A percentile compares a stretch with the other conserved stretches of the same genome.
These are phyloP conservation scores for Candida pseudofarinosa DNA, from an alignment of 805 yeast species.

Conservation along the genomic window DNA sequence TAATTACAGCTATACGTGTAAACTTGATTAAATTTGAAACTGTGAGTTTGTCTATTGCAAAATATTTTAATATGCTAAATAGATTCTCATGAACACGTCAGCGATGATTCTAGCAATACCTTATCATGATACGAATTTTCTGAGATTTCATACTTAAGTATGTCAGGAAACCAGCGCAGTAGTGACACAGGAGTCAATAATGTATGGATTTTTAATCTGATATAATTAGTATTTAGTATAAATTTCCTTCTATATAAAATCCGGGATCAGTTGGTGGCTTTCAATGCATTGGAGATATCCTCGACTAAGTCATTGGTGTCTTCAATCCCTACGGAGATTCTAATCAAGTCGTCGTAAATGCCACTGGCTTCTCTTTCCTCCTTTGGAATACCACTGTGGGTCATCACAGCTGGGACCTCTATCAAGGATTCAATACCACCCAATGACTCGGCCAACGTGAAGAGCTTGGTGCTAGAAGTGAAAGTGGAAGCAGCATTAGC, in stretches of 20 bases:
- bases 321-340: slow-evolving; percentile 86
- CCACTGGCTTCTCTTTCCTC: slow-evolving; percentile 76
- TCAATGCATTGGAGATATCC: slow-evolving; percentile 70
- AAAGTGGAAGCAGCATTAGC: slow-evolving; percentile 70
- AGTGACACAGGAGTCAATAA: too few species aligned
- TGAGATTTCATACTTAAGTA: too few species aligned
- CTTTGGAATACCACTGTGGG: slow-evolving; percentile 85
- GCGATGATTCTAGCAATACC: neutral
- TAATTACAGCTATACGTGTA: too few species aligned
- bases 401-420: slow-evolving; percentile 89
- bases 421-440: slow-evolving; percentile 86
- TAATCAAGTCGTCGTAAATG: slow-evolving; percentile 74
- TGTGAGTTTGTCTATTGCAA: neutral
- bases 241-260: neutral
- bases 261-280: slow-evolving; percentile 11
- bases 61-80: too few species aligned
- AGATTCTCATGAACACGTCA: neutral
- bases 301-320: slow-evolving; percentile 70
- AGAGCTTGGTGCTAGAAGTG: slow-evolving; percentile 68
- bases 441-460: slow-evolving; percentile 84
- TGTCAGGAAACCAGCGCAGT: too few species aligned
- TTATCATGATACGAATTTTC: too few species aligned
- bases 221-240: too few species aligned
- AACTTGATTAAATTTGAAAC: neutral
- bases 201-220: too few species aligned